Evolutionary conservation across 164 flowering plant species (phyloP).

Genomic region (Aristolochia californica): DNA sequence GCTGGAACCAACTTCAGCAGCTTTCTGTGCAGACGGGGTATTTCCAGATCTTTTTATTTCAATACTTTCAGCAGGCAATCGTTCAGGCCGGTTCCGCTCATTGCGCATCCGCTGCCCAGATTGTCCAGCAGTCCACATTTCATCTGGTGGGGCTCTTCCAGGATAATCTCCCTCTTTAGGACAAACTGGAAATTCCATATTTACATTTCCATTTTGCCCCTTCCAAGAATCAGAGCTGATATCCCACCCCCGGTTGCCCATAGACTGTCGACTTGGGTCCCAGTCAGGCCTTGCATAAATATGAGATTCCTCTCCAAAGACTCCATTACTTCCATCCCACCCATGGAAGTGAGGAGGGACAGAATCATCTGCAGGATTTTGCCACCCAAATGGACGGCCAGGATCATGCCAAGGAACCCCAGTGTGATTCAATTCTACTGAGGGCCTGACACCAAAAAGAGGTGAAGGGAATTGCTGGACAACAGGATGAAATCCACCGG

Average conservation of each 20-base stretch:
- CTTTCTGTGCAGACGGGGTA: slow-evolving; percentile 14
- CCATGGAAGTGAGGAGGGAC: slow-evolving; percentile 61
- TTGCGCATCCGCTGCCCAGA: slow-evolving; percentile 14
- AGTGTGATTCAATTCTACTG: slow-evolving; percentile 56
- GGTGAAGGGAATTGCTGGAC: slow-evolving; percentile 63
- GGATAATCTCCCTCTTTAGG: slow-evolving; percentile 34
- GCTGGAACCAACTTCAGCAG: slow-evolving; percentile 17
- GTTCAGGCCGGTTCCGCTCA: slow-evolving; percentile 23
- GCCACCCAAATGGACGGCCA: slow-evolving; percentile 75
- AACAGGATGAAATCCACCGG: slow-evolving; percentile 52
- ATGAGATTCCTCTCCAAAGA: slow-evolving; percentile 51
- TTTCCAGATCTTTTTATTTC: slow-evolving; percentile 23
- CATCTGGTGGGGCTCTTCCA: slow-evolving; percentile 22
- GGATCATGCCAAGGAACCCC: slow-evolving; percentile 60
- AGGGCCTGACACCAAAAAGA: slow-evolving; percentile 62
- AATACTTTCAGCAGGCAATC: slow-evolving; percentile 24
- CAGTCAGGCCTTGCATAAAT: slow-evolving; percentile 57
- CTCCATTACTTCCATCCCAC: slow-evolving; percentile 71
- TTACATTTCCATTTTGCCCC: slow-evolving; percentile 40
- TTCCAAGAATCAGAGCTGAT: slow-evolving; percentile 49
- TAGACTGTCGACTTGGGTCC: slow-evolving; percentile 48
- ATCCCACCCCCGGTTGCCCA: slow-evolving; percentile 54
- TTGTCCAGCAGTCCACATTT: slow-evolving; percentile 28
- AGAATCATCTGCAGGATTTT: slow-evolving; percentile 48
- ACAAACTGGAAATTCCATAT: slow-evolving; percentile 29